Evolutionary conservation across 148 eudicot species (phyloP).

Genomic region (Fagopyrum homotropicum): DNA sequence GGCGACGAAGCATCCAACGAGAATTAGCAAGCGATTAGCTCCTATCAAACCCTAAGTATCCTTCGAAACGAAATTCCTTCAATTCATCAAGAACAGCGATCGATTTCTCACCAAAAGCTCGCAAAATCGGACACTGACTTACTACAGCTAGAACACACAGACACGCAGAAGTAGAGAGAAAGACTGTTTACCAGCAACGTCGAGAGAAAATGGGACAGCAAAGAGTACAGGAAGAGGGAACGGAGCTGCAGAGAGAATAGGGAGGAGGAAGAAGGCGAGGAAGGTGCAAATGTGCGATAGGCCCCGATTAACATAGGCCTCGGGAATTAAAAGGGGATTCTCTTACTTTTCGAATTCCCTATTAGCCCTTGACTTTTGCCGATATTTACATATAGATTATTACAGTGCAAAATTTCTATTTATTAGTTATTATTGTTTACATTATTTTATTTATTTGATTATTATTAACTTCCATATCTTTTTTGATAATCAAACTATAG

Average conservation of each 20-base stretch:
- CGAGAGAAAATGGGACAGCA: neutral
- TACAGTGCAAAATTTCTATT: too few relatives aligned
- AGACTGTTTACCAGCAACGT: neutral
- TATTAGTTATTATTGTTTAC: too few relatives aligned
- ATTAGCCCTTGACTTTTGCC: neutral
- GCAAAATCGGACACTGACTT: neutral
- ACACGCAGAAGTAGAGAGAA: neutral
- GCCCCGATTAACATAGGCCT: neutral
- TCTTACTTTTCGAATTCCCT: neutral
- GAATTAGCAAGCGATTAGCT: neutral
- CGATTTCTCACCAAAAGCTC: constrained; percentile 1
- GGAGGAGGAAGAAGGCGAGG: constrained; percentile 6
- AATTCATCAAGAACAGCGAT: too few relatives aligned
- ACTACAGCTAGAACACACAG: neutral
- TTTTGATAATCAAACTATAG: too few relatives aligned
- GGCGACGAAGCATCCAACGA: constrained; percentile 3
- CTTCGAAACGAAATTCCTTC: neutral
- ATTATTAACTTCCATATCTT: too few relatives aligned
- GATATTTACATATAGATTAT: neutral
- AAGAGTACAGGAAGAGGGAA: neutral
- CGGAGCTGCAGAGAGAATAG: constrained; percentile 6
- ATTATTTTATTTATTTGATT: too few relatives aligned
- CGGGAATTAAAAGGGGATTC: constrained; percentile 10
- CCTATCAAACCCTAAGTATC: neutral
- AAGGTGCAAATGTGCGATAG: constrained; percentile 2